Evolutionary conservation across 768 basidiomycete genomes (phyloP).

Genomic region (Macrolepiota dolichaula): DNA sequence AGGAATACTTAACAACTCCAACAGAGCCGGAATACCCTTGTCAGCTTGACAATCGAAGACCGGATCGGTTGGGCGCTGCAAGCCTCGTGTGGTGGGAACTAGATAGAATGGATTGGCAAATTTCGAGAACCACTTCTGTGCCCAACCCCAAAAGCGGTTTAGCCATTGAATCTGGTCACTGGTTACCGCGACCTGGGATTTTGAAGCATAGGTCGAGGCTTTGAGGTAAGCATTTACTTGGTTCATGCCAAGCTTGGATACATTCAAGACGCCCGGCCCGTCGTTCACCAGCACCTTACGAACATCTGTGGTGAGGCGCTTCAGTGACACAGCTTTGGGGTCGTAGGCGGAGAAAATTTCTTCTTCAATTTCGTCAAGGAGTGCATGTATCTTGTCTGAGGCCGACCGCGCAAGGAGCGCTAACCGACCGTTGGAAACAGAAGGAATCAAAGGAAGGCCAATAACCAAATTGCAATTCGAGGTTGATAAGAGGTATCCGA

Average conservation of each 20-base stretch:
- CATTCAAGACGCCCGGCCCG: constrained; percentile 28
- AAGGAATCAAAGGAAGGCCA: constrained; percentile 35
- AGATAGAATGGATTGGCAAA: constrained; percentile 18
- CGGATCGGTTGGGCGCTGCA: constrained; percentile 20
- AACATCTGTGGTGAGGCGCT: not conserved
- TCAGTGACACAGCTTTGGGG: not conserved
- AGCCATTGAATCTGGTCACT: constrained; percentile 29
- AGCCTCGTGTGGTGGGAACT: constrained; percentile 29
- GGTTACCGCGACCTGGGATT: not conserved
- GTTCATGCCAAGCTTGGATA: constrained; percentile 22
- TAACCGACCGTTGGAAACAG: constrained; percentile 20
- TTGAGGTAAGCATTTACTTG: constrained; percentile 28
- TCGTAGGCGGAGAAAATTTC: not conserved
- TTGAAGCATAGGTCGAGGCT: not conserved
- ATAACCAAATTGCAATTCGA: constrained; percentile 28
- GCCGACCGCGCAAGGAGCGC: constrained; percentile 17
- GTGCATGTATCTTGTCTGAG: constrained; percentile 14
- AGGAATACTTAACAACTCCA: constrained; percentile 27
- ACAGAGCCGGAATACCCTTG: constrained; percentile 10
- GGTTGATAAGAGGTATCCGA: constrained; percentile 33
- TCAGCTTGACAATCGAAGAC: constrained; percentile 24
- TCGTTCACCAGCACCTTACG: not conserved
- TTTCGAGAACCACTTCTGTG: constrained; percentile 21
- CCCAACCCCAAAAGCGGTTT: constrained; percentile 43
- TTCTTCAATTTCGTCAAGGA: constrained; percentile 22